A percentile compares a stretch with the other conserved stretches of the same genome.
phyloP scores from a whole-genome alignment of 73 alveolate species.

The Blepharisma japonicum region DNA sequence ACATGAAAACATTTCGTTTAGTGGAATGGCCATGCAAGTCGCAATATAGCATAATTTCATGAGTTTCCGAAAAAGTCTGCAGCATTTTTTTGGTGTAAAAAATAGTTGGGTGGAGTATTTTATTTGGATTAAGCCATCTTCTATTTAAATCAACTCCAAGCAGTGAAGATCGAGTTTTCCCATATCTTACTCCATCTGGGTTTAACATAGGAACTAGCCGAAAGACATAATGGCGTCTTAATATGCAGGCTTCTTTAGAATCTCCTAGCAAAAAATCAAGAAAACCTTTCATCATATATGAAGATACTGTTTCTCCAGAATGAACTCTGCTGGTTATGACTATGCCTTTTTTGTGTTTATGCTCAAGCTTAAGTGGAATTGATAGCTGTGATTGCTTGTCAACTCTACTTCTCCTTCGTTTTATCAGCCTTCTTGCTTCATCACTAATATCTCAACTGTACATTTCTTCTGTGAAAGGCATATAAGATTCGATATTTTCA shows the following conservation, averaged over 20 bases:
- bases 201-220: slow-evolving; percentile 98
- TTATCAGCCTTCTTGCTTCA: slow-evolving; percentile 36
- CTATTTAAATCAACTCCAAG: slow-evolving; percentile 99
- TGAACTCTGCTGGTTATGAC: slow-evolving; percentile 95
- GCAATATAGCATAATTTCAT: slow-evolving; percentile 93
- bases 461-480: not conserved
- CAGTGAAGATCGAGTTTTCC: slow-evolving; percentile 75
- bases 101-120: slow-evolving; percentile 93
- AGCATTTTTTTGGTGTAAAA: slow-evolving; percentile 90
- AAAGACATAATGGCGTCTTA: slow-evolving; percentile 81
- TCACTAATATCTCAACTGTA: slow-evolving; percentile 35
- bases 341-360: slow-evolving; percentile 58
- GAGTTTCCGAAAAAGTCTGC: slow-evolving; percentile 84
- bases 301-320: slow-evolving; percentile 97
- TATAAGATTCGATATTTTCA: not conserved
- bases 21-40: slow-evolving; percentile 99
- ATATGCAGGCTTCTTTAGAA: slow-evolving; percentile 60
- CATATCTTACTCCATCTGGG: slow-evolving; percentile 99
- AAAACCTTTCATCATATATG: slow-evolving; percentile 63
- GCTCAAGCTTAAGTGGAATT: no score
- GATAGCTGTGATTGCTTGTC: no score
- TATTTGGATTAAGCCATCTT: slow-evolving; percentile 96
- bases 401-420: slow-evolving; percentile 2
- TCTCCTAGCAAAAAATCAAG: slow-evolving; percentile 87
- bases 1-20: slow-evolving; percentile 50